Evolutionary conservation across 2,329 filamentous ascomycete species (phyloP).

Genomic region (Sporothrix protearum): DNA sequence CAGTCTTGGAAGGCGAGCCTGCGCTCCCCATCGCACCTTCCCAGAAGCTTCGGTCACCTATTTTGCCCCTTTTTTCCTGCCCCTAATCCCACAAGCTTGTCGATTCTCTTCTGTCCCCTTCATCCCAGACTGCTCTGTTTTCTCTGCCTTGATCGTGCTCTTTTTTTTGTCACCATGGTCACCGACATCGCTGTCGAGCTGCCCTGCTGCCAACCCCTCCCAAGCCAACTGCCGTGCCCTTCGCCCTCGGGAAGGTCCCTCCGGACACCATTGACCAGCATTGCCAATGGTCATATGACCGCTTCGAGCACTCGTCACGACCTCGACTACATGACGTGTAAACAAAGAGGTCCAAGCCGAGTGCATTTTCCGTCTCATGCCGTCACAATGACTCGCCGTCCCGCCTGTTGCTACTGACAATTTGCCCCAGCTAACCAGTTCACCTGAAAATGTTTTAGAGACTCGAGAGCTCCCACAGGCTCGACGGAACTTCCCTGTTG

Average conservation of each 20-base stretch:
- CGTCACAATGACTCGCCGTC: too few relatives aligned
- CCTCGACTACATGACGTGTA: neutral
- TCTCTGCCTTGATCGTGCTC: neutral
- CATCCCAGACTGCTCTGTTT: too few relatives aligned
- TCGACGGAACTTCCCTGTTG: neutral
- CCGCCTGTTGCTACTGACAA: too few relatives aligned
- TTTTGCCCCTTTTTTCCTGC: neutral
- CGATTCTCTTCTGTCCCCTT: too few relatives aligned
- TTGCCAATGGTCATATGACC: neutral
- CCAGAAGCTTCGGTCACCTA: neutral
- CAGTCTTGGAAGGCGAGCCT: neutral
- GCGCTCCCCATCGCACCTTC: neutral
- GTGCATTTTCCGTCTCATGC: neutral
- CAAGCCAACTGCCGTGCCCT: neutral
- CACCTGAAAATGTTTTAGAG: neutral
- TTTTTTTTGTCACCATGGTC: neutral
- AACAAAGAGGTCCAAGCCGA: neutral
- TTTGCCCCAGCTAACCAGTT: neutral
- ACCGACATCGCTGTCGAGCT: neutral
- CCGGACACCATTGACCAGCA: neutral
- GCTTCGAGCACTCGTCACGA: too few relatives aligned
- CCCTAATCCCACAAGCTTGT: too few relatives aligned
- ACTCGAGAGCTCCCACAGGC: neutral
- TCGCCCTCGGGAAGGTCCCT: neutral
- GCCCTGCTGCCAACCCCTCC: neutral